A percentile compares a stretch with the other conserved stretches of the same genome.
Conservation (phyloP, 768 basidiomycete species). For the Astraeus odoratus region DNA sequence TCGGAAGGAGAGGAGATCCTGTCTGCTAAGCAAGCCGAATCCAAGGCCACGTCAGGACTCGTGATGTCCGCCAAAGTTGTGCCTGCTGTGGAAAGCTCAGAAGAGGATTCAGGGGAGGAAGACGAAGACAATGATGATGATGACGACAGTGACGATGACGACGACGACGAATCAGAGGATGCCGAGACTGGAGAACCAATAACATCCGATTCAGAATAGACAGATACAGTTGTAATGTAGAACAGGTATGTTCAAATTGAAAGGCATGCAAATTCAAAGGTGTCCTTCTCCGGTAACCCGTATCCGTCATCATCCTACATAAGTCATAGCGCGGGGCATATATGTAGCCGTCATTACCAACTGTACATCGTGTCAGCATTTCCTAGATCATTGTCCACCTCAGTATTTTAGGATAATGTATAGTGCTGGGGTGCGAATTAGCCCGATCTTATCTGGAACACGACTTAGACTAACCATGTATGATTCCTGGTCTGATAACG, state of each 20-base stretch:
- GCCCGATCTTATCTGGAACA: slow-evolving; percentile 10
- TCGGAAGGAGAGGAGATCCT: slow-evolving; percentile 22
- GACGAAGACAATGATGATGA: too few species aligned
- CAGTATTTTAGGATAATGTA: slow-evolving; percentile 79
- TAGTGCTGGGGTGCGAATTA: slow-evolving; percentile 41
- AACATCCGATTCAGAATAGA: slow-evolving; percentile 8
- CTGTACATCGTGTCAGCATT: too few species aligned
- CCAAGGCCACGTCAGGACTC: background rate
- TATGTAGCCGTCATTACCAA: too few species aligned
- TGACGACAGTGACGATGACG: background rate
- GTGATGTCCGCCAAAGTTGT: background rate
- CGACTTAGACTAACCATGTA: slow-evolving; percentile 44
- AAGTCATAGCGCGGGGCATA: too few species aligned
- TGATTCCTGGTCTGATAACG: slow-evolving; percentile 59
- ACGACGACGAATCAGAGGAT: slow-evolving; percentile 14
- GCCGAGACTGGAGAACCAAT: slow-evolving; percentile 11
- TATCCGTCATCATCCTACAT: too few species aligned
- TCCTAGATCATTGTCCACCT: background rate
- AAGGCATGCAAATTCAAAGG: background rate
- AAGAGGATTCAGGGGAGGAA: too few species aligned
- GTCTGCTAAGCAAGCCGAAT: background rate
- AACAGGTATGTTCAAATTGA: background rate
- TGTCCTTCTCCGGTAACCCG: too few species aligned
- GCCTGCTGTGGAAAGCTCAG: background rate
- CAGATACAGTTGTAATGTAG: slow-evolving; percentile 4